A percentile compares a stretch with the other conserved stretches of the same genome.
Conservation (phyloP, 768 basidiomycete species). For the Podaxis sp. region DNA sequence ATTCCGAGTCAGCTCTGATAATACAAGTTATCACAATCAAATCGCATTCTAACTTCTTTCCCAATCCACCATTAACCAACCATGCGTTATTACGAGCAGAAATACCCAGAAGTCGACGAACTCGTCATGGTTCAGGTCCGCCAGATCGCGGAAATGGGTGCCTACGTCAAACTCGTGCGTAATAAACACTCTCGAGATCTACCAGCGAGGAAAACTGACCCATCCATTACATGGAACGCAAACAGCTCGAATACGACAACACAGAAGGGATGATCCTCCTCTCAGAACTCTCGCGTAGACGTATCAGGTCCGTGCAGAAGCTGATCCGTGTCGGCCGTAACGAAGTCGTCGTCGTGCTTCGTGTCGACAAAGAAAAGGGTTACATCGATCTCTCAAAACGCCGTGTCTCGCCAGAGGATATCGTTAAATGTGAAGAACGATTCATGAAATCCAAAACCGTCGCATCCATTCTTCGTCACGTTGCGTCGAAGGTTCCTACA, state of each 20-base stretch:
- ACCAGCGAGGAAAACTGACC: neutral
- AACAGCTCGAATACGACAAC: constrained; percentile 95
- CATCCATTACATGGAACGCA: neutral
- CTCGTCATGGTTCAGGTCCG: constrained; percentile 99
- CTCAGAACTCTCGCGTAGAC: constrained; percentile 95
- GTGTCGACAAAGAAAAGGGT: constrained; percentile 99
- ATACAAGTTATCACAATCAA: constrained; percentile 4
- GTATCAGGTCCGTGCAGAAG: constrained; percentile 97
- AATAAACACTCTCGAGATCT: neutral
- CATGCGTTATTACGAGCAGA: constrained; percentile 93
- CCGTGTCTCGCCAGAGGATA: constrained; percentile 96
- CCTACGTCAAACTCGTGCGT: constrained; percentile 95
- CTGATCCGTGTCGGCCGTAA: constrained; percentile 96
- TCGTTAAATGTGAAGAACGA: constrained; percentile 97
- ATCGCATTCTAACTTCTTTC: neutral
- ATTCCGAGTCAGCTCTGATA: constrained; percentile 1
- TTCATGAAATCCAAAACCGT: constrained; percentile 99
- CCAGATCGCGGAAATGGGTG: constrained; percentile 99
- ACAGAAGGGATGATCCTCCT: constrained; percentile 99
- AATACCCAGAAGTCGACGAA: constrained; percentile 95
- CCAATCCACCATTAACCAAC: constrained; percentile 8
- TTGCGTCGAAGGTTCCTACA: constrained; percentile 77
- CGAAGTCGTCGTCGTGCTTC: constrained; percentile 95
- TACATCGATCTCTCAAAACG: constrained; percentile 99
- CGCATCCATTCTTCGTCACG: constrained; percentile 89